A percentile compares a stretch with the other conserved stretches of the same genome.
phyloP scores from a whole-genome alignment of 2,329 filamentous ascomycete genomes.

The Dactylellina cionopaga region DNA sequence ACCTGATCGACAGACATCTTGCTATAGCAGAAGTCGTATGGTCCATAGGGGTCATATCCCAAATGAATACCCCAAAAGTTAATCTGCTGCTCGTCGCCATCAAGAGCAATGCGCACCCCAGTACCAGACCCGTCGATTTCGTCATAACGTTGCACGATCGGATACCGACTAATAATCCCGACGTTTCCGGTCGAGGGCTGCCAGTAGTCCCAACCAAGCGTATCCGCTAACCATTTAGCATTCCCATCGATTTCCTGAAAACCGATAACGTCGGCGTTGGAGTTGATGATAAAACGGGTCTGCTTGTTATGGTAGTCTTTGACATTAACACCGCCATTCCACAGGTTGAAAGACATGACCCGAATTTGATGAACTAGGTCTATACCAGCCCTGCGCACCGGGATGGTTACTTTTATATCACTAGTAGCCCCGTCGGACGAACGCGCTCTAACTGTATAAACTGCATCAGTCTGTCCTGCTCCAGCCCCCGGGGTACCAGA shows the following conservation, averaged over 20 bases:
- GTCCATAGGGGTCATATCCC: slow-evolving; percentile 62
- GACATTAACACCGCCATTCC: slow-evolving; percentile 60
- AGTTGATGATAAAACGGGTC: slow-evolving; percentile 59
- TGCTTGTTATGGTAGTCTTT: slow-evolving; percentile 61
- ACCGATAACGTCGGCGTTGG: slow-evolving; percentile 60
- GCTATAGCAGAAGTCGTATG: slow-evolving; percentile 63
- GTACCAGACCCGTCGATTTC: slow-evolving; percentile 57
- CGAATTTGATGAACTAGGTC: slow-evolving; percentile 58
- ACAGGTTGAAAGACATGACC: slow-evolving; percentile 62
- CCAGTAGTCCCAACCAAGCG: slow-evolving; percentile 62
- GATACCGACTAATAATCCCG: slow-evolving; percentile 62
- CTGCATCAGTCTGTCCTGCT: slow-evolving; percentile 53
- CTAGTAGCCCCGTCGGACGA: slow-evolving; percentile 56
- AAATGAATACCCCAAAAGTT: slow-evolving; percentile 61
- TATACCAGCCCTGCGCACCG: slow-evolving; percentile 56
- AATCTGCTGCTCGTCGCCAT: slow-evolving; percentile 58
- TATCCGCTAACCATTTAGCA: slow-evolving; percentile 59
- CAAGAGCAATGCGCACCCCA: slow-evolving; percentile 60
- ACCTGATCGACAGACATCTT: slow-evolving; percentile 59
- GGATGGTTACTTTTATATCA: slow-evolving; percentile 59
- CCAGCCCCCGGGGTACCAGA: slow-evolving; percentile 59
- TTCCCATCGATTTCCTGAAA: slow-evolving; percentile 60
- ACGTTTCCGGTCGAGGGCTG: slow-evolving; percentile 58
- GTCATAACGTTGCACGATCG: slow-evolving; percentile 58
- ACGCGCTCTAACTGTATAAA: slow-evolving; percentile 54